Percentiles rank a stretch among this genome's conserved stretches.
Evolutionary conservation across 2,329 filamentous ascomycete genomes (phyloP).

Genomic region (Cyphellophora attinorum): DNA sequence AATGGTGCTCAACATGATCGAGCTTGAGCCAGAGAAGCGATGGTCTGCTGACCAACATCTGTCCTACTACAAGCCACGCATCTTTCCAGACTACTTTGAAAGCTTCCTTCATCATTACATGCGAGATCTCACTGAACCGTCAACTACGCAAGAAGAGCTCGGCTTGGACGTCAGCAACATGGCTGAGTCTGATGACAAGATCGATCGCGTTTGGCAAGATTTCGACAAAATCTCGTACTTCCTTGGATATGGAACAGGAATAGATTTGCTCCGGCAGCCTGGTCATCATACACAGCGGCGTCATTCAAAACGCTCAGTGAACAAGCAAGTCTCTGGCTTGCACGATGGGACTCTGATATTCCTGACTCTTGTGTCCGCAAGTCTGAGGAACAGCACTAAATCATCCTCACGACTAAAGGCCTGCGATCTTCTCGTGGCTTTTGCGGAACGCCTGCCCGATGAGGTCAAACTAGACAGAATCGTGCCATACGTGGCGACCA

Average conservation of each 20-base stretch:
- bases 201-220: slow-evolving; percentile 84
- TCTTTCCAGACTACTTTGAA: slow-evolving; percentile 95
- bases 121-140: slow-evolving; percentile 86
- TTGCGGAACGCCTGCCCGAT: slow-evolving; percentile 82
- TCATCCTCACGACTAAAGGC: slow-evolving; percentile 79
- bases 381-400: slow-evolving; percentile 78
- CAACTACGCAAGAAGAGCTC: slow-evolving; percentile 64
- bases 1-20: slow-evolving; percentile 92
- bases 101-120: slow-evolving; percentile 97
- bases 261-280: not conserved
- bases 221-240: slow-evolving; percentile 98
- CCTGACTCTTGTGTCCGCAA: slow-evolving; percentile 77
- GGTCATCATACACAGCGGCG: not conserved
- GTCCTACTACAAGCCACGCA: slow-evolving; percentile 81
- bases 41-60: slow-evolving; percentile 92
- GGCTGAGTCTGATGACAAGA: slow-evolving; percentile 83
- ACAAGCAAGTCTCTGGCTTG: slow-evolving; percentile 40
- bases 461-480: slow-evolving; percentile 93
- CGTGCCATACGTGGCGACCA: slow-evolving; percentile 74
- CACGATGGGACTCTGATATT: slow-evolving; percentile 94
- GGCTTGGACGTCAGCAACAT: slow-evolving; percentile 61
- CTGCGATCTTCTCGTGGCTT: slow-evolving; percentile 84
- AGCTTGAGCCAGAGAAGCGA: slow-evolving; percentile 80
- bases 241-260: slow-evolving; percentile 49
- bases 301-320: slow-evolving; percentile 17